Base-by-base conservation (phyloP, 2,329 filamentous ascomycete species). In the Hysterium pulicare region DNA sequence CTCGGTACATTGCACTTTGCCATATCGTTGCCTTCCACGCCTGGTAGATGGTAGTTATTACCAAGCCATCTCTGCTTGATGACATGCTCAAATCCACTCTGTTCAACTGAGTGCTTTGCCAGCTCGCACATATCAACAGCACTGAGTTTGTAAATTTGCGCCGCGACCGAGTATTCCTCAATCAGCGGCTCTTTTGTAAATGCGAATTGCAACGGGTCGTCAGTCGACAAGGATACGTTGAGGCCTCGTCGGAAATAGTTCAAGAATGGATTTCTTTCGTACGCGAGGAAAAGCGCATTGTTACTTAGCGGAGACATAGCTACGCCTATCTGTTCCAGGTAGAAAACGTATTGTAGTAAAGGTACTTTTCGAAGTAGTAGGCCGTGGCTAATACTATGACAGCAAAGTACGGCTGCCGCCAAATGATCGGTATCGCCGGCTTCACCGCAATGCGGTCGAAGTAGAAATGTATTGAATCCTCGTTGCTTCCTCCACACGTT, bases 251-350 rank as follows among this genome's bases (percentile, higher is more conserved):
- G 86, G 74, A 98, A 98, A 69, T 98, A 98, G 58, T 87, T 87
- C 55, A 95, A 78, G 70, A 95, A 98, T 0, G 93, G 93, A 56
- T 98, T 98, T 45, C 94, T 83, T 67, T 98, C 93, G 61, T 98
- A 97, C 1, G 91, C 90, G 40, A 98, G 72, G 71, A 98, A 98
- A 23, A 98, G 72, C 0, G 93, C 93, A 57, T 98, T 98, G 73
- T 98, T 98, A 67, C 90, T 95, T 34, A 98, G 77, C 2, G 93
- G 93, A n/a, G 91, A 97, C 93, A 98, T 98, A 47, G 93, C 93
- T 49, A 98, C 93, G 44, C 93, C 93, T 49, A 98, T 96, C 62
- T 97, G 91, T 61, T 98, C 90, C 16, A 98, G 81, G 59, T 98
- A 98, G 71, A 95, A 98, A 38, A 97, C 82, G 67, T 98, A 98